These are phyloP conservation scores for Pseudogymnoascus sp. DNA, from an alignment of 2,329 filamentous ascomycete species.

Conservation along the genomic window DNA sequence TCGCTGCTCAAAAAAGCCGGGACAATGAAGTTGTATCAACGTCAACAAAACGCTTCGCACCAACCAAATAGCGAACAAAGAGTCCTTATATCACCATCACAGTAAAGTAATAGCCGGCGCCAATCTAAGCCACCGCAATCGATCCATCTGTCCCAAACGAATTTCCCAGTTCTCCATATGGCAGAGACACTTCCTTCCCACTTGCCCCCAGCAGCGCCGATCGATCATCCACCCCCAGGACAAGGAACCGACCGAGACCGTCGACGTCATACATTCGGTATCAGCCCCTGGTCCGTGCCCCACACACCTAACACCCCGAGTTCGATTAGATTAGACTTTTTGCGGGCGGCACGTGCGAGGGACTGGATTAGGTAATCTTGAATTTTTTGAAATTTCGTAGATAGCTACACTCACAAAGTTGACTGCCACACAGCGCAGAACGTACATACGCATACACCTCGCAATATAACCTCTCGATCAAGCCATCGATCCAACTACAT, in stretches of 20 bases:
- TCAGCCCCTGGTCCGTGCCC: background rate
- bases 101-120: background rate
- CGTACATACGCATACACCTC: background rate
- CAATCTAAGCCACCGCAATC: background rate
- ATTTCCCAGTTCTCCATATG: background rate
- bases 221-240: background rate
- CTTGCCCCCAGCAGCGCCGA: background rate
- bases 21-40: background rate
- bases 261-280: background rate
- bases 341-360: background rate
- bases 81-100: background rate
- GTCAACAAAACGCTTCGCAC: background rate
- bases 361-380: background rate
- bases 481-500: background rate
- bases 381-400: background rate
- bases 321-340: background rate
- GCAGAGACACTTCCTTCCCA: background rate
- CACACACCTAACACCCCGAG: background rate
- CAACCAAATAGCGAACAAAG: background rate
- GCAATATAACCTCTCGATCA: background rate
- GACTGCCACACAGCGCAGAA: background rate
- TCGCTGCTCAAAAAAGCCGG: background rate
- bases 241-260: background rate
- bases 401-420: background rate
- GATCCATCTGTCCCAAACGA: background rate